Base-by-base conservation (phyloP, 2,329 filamentous ascomycete species). In the Tolypocladium capitatum region DNA sequence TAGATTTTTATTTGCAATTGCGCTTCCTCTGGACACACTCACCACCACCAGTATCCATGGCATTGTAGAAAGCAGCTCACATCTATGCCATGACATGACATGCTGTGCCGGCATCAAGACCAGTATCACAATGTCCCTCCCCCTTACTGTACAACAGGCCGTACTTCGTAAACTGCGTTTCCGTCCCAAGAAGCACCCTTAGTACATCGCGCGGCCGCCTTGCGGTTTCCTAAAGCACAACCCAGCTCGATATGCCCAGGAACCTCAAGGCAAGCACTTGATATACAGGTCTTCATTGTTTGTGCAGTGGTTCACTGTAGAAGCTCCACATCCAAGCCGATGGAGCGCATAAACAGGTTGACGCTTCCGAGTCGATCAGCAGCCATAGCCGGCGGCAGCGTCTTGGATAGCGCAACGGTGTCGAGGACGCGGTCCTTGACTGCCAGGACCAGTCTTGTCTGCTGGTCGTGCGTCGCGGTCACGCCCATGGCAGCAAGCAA, bases 381-480 rank as follows among this genome's bases (percentile, higher is more conserved):
- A 13, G 86, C 83, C 81, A 97, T 87, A 49, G 92, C 85, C 16
- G 83, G 76, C 18, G 92, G 91, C 32, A 98, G 73, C 1, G 87
- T 91, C 74, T 95, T 96, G 58, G 87, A 84, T 46, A 94, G 80
- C 30, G 78, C 73, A 11, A 98, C 88, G 0, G 92, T 97, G 62
- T 95, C 90, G 79, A 97, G 94, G 50, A 98, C 92, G 47, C 91
- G 84, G 60, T 98, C 92, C 77, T 97, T 98, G 57, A 98, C 92
- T 36, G 89, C 90, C 59, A 96, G 78, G 10, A 98, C 92, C 48
- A 98, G 75, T 49, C 90, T 80, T 63, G 95, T 91, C 66, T 98
- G 92, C 68, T 98, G 92, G 56, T 96, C 89, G 14, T 90, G 88
- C 60, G 81, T 90, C 32, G 92, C 91, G 46, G 87, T 90, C 54